Evolutionary conservation across 1,139 yeast species (phyloP), one percentile per base, ranked within the genome.

Genomic region (Meyerozyma sp.): DNA sequence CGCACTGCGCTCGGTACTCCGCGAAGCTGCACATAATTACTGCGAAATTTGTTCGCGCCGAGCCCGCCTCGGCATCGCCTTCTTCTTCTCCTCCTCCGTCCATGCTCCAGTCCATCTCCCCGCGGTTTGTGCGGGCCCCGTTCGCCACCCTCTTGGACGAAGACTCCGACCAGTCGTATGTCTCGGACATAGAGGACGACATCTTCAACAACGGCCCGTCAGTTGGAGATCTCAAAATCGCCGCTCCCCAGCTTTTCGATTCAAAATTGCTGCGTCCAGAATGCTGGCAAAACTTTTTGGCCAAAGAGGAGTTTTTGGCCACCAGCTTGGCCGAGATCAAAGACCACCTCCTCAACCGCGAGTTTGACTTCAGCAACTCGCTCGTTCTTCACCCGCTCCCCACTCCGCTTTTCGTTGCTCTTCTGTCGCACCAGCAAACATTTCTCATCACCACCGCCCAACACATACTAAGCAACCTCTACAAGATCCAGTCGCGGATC

Each of bases 1-100:
- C 9, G 16, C 34, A 8, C 16, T 30, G 16, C 16, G n/a, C 20
- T 30, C 20, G 20, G 34, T 14, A 30, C 34, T 27, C 29, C 29
- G 23, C 23, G 29, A 27, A n/a, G 29, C 29, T 30, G 34, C 34
- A 30, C 34, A 30, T 14, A 30, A 30, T 30, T 30, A 30, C 34
- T 30, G 34, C 34, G 34, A 30, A 30, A 30, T 30, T 34, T 34
- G 13, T 34, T 10, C 25, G 37, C 26, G 35, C 35, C 20, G 26
- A 34, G 37, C 37, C 37, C 37, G 37, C 37, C 37, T 34, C 37
- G 26, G 34, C 34, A 30, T 30, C 34, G 34, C 34, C 34, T 30
- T 30, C 34, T 30, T 28, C 32, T 28, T 30, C 34, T 13, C 14
- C 20, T 13, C 34, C 34, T n/a, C 34, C 34, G 3, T 5, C 34